Evolutionary conservation across 2,329 filamentous ascomycete species (phyloP).

Genomic region (Aspergillus felis): DNA sequence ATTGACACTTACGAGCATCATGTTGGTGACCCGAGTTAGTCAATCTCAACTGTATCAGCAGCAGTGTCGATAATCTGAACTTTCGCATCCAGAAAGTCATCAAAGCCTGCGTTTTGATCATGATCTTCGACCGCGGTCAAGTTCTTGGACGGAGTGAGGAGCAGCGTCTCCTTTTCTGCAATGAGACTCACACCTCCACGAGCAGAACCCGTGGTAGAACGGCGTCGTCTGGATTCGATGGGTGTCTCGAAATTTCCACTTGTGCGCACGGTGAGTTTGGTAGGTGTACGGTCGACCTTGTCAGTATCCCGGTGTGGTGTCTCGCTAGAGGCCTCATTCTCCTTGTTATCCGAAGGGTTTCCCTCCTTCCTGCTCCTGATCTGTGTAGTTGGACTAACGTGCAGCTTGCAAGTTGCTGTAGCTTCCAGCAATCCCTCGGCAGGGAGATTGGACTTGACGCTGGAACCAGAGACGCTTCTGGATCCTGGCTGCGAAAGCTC

Average conservation of each 20-base stretch:
- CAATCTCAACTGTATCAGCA: constrained; percentile 12
- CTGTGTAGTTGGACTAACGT: constrained; percentile 29
- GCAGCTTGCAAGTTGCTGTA: constrained; percentile 18
- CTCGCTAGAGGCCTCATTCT: constrained; percentile 16
- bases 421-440: constrained; percentile 17
- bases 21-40: constrained; percentile 5
- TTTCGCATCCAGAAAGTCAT: constrained; percentile 16
- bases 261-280: constrained; percentile 16
- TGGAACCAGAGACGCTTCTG: constrained; percentile 32
- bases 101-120: constrained; percentile 12
- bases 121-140: constrained; percentile 12
- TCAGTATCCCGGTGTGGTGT: constrained; percentile 17
- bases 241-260: constrained; percentile 19
- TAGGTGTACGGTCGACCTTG: constrained; percentile 12
- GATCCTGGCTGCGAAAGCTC: constrained; percentile 28
- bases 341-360: constrained; percentile 18
- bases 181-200: constrained; percentile 14
- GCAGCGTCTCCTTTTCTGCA: constrained; percentile 13
- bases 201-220: constrained; percentile 13
- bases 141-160: constrained; percentile 19
- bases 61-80: constrained; percentile 6
- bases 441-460: constrained; percentile 20
- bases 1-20: background rate
- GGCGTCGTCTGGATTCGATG: constrained; percentile 22
- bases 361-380: constrained; percentile 34